Base-by-base conservation (phyloP, 2,329 filamentous ascomycete genomes). In the Colletotrichum graminicola region DNA sequence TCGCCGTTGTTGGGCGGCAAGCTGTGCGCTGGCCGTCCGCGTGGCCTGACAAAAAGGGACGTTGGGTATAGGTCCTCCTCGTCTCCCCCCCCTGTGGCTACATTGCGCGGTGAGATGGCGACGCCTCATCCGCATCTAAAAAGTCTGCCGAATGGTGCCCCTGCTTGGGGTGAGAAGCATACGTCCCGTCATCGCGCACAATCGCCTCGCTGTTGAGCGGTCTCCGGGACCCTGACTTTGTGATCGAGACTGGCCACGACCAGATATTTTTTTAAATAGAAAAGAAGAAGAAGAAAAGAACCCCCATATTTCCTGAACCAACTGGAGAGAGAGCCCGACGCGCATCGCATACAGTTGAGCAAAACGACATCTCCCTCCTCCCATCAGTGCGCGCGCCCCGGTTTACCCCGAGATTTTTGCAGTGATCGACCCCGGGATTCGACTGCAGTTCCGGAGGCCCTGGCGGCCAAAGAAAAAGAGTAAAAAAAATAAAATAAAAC, bases 371-470 rank as follows among this genome's bases (percentile, higher is more conserved):
- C 41, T 8, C 26, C 18, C 8, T 11, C 45, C 55, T 14, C 51
- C 45, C 52, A 47, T 71, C 64, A 63, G 45, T 67, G 57, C 64
- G 45, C 18, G 7, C 21, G 3, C 8, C 14, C 43, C 51, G 43
- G 18, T 36, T 51, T 59, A 52, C 51, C 57, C 57, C 56, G 57
- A 62, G 59, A 57, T 59, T 36, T 1, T 34, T 55, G 23, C 56
- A 52, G 14, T 32, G 63, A 67, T 71, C 57, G 64, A 57, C 61
- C 29, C 62, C 26, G 68, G 52, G 57, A 39, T 67, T 39, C 49
- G 57, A 43, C 39, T 11, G 5, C 39, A 51, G 29, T 34, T 43
- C 67, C 67, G 67, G 62, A 32, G 34, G 23, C 12, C 60, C 47
- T 18, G 8, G 47, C 32, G 59, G 10, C 45, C 16, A 21, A 41